Evolutionary conservation across 345 rosid genomes (phyloP), one percentile per base, ranked within the genome.

Genomic region (Firmiana major): DNA sequence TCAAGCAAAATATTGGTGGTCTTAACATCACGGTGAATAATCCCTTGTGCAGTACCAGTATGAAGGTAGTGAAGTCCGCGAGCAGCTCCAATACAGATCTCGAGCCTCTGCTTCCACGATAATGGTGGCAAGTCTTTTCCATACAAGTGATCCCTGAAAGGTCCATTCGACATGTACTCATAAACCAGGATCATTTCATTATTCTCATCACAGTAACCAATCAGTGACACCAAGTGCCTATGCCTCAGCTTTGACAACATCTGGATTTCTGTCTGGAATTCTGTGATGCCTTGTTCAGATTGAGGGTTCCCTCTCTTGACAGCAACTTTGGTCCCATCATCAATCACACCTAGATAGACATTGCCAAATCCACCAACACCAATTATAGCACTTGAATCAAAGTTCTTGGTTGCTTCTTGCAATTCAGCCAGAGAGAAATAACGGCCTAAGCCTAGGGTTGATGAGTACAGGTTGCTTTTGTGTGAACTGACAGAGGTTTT

Each of bases 21-120:
- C 83, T 92, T 92, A 19, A 92, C 97, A 72, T 92, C 97, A 2
- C 97, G 91, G 75, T 92, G 97, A 74, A 92, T 92, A 78, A 92
- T 92, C 45, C 97, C 97, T 76, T 92, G 97, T 42, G 97, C 93
- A n/a, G 97, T 90, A 17, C 97, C 97, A 0, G 97, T 92, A 82
- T 92, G 97, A 45, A 92, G 79, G 81, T 92, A 92, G 76, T 92
- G 97, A 77, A 90, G 90, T 59, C 97, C 97, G 0, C 94, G 90
- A 17, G 97, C 97, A 11, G 97, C 77, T 10, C 97, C 97, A 24
- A 92, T 92, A 78, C 83, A 84, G 72, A 92, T 90, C 87, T 92
- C 97, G 6, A 92, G 88, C 72, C 97, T 80, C 31, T 90, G 92
- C 78, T 90, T 90, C 97, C 97, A 92, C 7, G 94, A 69, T 79